phyloP scores from a whole-genome alignment of 176 grass and related monocot genomes.

The Secale cereale region DNA sequence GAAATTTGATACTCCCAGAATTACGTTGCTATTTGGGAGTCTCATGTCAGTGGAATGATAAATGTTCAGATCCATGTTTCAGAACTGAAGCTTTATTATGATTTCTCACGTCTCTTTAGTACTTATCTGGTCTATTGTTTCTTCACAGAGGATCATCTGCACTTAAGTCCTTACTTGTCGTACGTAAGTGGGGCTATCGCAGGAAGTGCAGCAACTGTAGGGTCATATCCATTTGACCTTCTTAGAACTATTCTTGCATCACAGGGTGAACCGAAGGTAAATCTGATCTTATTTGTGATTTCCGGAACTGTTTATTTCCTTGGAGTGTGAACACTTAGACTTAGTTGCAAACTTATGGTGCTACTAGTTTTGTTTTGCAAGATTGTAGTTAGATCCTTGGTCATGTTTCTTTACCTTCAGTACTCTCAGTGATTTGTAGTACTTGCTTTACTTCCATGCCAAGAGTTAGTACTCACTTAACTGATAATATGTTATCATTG shows the following conservation, averaged over 20 bases:
- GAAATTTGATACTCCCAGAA: not conserved
- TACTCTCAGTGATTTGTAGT: not conserved
- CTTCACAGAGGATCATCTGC: constrained; percentile 83
- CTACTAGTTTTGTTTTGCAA: not conserved
- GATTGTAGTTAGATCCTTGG: not conserved
- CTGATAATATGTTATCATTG: not conserved
- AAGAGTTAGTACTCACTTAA: not conserved
- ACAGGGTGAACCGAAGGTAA: constrained; percentile 98
- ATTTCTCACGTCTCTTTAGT: constrained; percentile 1
- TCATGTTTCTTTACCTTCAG: not conserved
- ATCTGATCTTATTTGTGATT: constrained; percentile 2
- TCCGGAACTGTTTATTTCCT: not conserved
- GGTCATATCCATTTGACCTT: constrained; percentile 99
- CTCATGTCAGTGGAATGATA: not conserved
- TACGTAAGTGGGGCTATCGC: constrained; percentile 95
- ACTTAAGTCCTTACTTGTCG: constrained; percentile 83
- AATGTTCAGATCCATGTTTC: not conserved
- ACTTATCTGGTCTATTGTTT: constrained; percentile 25
- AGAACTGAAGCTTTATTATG: not conserved
- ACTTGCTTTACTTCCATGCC: not conserved
- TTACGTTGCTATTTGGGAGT: not conserved
- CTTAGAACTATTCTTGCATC: constrained; percentile 97
- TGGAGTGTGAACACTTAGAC: not conserved
- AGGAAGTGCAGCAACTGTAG: constrained; percentile 84
- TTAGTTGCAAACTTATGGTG: constrained; percentile 6